Percentiles rank a stretch among this genome's conserved stretches.
These are phyloP conservation scores for Dimargaris xerosporica DNA, from an alignment of 192 early-diverging fungal species.

Conservation along the genomic window DNA sequence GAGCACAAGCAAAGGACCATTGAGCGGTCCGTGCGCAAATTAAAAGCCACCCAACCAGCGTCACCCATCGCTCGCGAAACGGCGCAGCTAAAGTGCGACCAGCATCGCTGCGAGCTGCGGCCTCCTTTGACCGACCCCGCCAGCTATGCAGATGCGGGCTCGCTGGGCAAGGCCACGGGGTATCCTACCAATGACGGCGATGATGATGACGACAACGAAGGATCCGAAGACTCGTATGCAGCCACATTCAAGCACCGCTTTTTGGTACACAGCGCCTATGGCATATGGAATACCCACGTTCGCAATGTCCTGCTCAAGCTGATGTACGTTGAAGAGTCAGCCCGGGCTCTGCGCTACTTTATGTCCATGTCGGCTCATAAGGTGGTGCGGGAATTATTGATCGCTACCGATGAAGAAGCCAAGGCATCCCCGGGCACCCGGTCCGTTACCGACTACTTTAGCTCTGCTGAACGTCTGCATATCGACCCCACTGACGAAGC, in stretches of 20 bases:
- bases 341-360: slow-evolving; percentile 61
- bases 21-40: background rate
- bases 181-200: background rate
- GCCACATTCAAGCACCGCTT: slow-evolving; percentile 53
- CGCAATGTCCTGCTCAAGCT: slow-evolving; percentile 69
- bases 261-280: slow-evolving; percentile 68
- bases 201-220: slow-evolving; percentile 13
- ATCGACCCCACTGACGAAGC: background rate
- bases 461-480: background rate
- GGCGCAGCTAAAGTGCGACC: background rate
- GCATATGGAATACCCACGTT: slow-evolving; percentile 74
- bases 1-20: background rate
- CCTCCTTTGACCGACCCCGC: background rate
- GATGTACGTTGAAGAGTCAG: slow-evolving; percentile 48
- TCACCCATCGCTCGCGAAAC: background rate
- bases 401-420: slow-evolving; percentile 8
- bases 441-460: background rate
- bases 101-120: background rate
- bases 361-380: slow-evolving; percentile 66
- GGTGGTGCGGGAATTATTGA: slow-evolving; percentile 53
- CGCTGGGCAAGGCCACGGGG: no score
- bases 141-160: no score
- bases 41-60: background rate
- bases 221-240: slow-evolving; percentile 26
- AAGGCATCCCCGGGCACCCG: background rate